Base-by-base conservation (phyloP, 768 basidiomycete species). In the Trametes coccinea region DNA sequence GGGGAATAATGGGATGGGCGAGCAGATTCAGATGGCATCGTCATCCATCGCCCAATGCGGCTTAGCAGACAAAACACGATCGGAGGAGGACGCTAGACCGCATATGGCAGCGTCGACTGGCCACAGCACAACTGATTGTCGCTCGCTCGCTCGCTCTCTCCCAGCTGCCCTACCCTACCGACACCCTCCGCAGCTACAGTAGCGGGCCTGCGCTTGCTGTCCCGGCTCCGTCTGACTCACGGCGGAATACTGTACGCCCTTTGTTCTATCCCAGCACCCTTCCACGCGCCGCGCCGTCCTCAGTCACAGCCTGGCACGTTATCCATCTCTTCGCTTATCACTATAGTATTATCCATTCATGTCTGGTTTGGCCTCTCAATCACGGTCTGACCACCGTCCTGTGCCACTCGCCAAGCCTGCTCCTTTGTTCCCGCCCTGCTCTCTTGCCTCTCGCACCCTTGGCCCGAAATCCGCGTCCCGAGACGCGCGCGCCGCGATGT, bases 51-150 rank as follows among this genome's bases (percentile, higher is more conserved):
- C 60, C 60, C 9, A 46, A 62, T 52, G 40, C 4, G 55, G 60
- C 54, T 62, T 56, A 49, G 34, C 34, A 37, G 55, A 43, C 40
- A 30, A 45, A 56, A 56, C 39, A 51, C 49, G 61, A 61, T 61
- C 53, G 61, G 61, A 51, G 56, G 22, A 27, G 16, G 9, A 37
- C 22, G 55, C 61, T 62, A 62, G 43, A 43, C 61, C 44, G 34
- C 39, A 51, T 56, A 46, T 44, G 61, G 61, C 14, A 56, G 17
- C 49, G 22, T 22, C 22, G 22, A 22, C 22, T 49, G 51, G 61
- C 61, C 61, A 62, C 61, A 62, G 43, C 45, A 31, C 11, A 39
- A 46, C 37, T 41, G 52, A 47, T 34, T 37, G 34, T 43, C n/a
- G 9, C 5, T 16, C 13, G 41, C 8, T 43, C 41, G 41, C 41